Evolutionary conservation across 305 asterid species (phyloP).

Genomic region (Andrographis paniculata): DNA sequence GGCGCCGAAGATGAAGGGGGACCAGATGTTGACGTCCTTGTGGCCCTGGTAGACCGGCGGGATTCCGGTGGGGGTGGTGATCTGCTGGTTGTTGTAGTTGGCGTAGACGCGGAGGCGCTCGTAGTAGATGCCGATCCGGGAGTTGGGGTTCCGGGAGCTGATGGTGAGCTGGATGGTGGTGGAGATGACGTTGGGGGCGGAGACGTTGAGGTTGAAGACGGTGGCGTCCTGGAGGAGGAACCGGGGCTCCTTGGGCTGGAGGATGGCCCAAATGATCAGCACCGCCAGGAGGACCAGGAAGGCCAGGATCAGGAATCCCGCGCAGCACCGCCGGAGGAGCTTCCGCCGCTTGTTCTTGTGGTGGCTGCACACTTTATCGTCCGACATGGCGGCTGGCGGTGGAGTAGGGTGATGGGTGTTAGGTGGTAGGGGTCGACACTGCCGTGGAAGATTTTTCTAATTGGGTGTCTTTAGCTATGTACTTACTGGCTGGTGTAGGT

Average conservation of each 20-base stretch:
- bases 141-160: constrained; percentile 50
- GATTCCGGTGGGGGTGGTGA: constrained; percentile 48
- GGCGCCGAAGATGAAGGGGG: constrained; percentile 53
- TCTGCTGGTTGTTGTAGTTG: constrained; percentile 51
- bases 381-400: constrained; percentile 31
- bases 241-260: constrained; percentile 56
- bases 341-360: constrained; percentile 29
- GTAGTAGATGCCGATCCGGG: constrained; percentile 51
- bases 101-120: constrained; percentile 42
- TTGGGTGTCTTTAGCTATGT: too few species aligned
- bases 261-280: constrained; percentile 51
- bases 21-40: constrained; percentile 64
- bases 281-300: constrained; percentile 37
- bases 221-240: constrained; percentile 74
- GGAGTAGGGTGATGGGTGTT: background rate
- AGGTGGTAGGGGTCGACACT: too few species aligned
- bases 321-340: constrained; percentile 23
- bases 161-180: constrained; percentile 55
- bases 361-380: constrained; percentile 41
- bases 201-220: constrained; percentile 53
- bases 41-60: constrained; percentile 64
- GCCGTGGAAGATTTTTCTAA: too few species aligned
- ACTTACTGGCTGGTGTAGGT: too few species aligned
- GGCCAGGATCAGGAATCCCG: constrained; percentile 15
- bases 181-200: constrained; percentile 64